phyloP scores from a whole-genome alignment of 2,329 filamentous ascomycete species.

The Metarhizium brunneum region DNA sequence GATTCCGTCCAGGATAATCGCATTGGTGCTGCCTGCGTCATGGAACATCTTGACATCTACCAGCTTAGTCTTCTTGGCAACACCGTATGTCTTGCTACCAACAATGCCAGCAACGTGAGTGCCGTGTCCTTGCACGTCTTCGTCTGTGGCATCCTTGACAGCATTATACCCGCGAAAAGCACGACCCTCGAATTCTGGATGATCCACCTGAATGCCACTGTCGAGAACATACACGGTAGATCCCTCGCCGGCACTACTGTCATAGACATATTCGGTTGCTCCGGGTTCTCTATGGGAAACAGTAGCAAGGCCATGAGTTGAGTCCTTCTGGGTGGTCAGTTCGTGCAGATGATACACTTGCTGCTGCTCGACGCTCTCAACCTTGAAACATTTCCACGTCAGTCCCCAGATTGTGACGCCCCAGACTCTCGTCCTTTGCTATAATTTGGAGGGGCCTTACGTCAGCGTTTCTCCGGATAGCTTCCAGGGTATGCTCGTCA shows the following conservation, averaged over 20 bases:
- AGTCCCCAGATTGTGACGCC: not conserved
- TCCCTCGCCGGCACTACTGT: slow-evolving; percentile 28
- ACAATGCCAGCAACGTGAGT: slow-evolving; percentile 39
- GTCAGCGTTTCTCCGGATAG: slow-evolving; percentile 28
- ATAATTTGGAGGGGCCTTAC: slow-evolving; percentile 16
- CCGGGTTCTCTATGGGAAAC: slow-evolving; percentile 30
- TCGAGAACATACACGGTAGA: slow-evolving; percentile 46
- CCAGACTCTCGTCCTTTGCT: no score
- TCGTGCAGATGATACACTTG: slow-evolving; percentile 15
- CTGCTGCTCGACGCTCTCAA: slow-evolving; percentile 23
- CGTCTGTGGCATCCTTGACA: slow-evolving; percentile 18
- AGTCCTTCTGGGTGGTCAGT: slow-evolving; percentile 21
- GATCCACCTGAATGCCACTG: slow-evolving; percentile 39
- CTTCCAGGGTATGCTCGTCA: slow-evolving; percentile 29
- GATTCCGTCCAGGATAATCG: slow-evolving; percentile 20
- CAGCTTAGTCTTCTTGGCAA: slow-evolving; percentile 32
- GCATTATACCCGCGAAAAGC: slow-evolving; percentile 29
- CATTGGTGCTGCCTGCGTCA: slow-evolving; percentile 6
- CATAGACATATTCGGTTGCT: slow-evolving; percentile 30
- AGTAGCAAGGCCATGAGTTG: slow-evolving; percentile 35
- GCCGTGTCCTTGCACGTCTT: slow-evolving; percentile 33
- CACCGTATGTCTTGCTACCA: slow-evolving; percentile 33
- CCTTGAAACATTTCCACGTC: slow-evolving; percentile 14
- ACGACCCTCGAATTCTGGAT: slow-evolving; percentile 35
- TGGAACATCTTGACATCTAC: slow-evolving; percentile 38